Percentiles rank a stretch among this genome's conserved stretches.
These are phyloP conservation scores for Talinum fruticosum DNA, from an alignment of 148 eudicot species.

Conservation along the genomic window DNA sequence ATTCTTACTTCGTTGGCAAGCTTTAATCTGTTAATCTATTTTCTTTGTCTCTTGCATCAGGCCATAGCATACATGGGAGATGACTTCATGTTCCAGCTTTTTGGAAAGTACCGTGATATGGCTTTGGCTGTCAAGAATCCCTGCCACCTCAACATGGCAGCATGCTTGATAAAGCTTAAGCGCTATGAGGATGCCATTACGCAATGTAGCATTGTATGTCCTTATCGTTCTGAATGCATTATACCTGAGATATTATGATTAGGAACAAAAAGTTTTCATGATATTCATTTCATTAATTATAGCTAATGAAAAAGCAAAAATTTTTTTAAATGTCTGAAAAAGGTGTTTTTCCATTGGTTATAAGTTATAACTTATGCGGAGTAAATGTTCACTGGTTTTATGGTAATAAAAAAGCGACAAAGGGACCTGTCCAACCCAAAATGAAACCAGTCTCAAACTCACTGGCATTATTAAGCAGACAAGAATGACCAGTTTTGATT, in stretches of 20 bases:
- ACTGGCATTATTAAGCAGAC: no score
- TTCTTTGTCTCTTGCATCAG: slow-evolving; percentile 27
- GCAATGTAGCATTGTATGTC: slow-evolving; percentile 80
- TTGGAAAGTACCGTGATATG: slow-evolving; percentile 93
- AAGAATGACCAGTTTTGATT: no score
- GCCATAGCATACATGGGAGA: slow-evolving; percentile 99
- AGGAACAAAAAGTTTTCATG: no score
- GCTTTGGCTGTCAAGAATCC: slow-evolving; percentile 97
- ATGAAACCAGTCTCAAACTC: neutral
- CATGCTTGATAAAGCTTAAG: slow-evolving; percentile 80
- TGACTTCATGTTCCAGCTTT: slow-evolving; percentile 97
- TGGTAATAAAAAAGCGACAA: no score
- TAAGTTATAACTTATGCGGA: no score
- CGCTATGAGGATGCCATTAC: slow-evolving; percentile 86
- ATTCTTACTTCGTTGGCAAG: neutral
- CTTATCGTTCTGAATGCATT: no score
- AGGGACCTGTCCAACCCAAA: neutral
- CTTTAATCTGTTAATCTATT: neutral
- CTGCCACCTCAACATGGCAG: slow-evolving; percentile 96
- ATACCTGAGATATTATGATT: no score
- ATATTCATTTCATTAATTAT: no score
- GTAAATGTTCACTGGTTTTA: neutral
- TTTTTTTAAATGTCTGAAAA: no score
- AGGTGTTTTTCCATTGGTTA: neutral
- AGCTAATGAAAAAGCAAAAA: no score